A percentile compares a stretch with the other conserved stretches of the same genome.
phyloP scores from a whole-genome alignment of 768 basidiomycete genomes.

The Trametes punicea region DNA sequence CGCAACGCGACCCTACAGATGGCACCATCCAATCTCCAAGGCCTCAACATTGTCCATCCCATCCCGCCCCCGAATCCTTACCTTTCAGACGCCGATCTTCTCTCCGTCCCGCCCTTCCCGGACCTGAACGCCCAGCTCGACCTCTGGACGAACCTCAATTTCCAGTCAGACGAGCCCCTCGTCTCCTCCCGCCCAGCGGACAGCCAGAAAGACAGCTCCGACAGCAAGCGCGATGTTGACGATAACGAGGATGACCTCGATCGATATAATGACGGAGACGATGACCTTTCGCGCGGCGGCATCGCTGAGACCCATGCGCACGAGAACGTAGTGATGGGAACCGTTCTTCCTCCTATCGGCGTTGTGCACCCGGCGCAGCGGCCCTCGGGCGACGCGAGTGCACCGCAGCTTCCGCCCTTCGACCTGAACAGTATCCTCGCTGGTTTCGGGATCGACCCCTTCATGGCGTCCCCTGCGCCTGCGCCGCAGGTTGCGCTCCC shows the following conservation, averaged over 20 bases:
- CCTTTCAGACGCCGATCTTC: conserved; percentile 50
- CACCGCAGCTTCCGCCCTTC: conserved; percentile 36
- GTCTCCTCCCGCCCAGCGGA: conserved; percentile 27
- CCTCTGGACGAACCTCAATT: conserved; percentile 80
- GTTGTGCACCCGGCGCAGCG: conserved; percentile 12
- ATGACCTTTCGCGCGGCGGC: conserved; percentile 35
- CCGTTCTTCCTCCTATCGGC: conserved; percentile 34
- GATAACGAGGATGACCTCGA: conserved; percentile 26
- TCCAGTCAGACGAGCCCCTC: conserved; percentile 73
- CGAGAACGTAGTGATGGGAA: conserved; percentile 54
- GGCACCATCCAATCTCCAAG: conserved; percentile 66
- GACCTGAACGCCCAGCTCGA: conserved; percentile 77
- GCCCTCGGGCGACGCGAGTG: conserved; percentile 25
- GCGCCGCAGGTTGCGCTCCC: conserved; percentile 31
- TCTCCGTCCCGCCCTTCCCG: conserved; percentile 60
- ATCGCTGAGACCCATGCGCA: conserved; percentile 52
- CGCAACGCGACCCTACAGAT: conserved; percentile 34
- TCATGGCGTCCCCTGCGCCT: conserved; percentile 32
- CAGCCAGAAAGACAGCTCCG: conserved; percentile 30
- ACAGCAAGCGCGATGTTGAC: conserved; percentile 10
- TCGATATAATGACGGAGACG: conserved; percentile 43
- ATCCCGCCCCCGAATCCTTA: conserved; percentile 37
- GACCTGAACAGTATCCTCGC: conserved; percentile 41
- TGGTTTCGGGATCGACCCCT: conserved; percentile 43
- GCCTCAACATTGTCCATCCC: conserved; percentile 76